Evolutionary conservation across 352 stramenopile genomes (phyloP), one percentile per base, ranked within the genome.

Genomic region (Nothophytophthora sp.): DNA sequence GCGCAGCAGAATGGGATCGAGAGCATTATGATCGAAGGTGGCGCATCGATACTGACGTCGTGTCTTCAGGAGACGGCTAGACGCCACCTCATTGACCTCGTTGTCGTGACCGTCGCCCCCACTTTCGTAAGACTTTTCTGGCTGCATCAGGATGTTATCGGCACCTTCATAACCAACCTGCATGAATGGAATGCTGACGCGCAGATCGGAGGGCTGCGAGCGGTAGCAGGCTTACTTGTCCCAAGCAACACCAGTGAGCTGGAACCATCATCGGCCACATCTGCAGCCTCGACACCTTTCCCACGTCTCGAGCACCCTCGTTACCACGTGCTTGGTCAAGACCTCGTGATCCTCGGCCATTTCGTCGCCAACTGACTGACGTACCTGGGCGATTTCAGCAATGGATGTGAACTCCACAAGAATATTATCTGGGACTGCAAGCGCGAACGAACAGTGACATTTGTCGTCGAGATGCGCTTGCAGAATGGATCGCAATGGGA

Each of bases 1-100:
- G 44, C 79, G 10, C 62, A 58, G 16, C 25, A 51, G 11, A 56
- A 70, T 41, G 81, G 76, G 1, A 61, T 95, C 36, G 30, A 47
- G 5, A 92, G 73, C 36, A 45, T 95, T 22, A 96, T 95, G 86
- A 55, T 96, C 13, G 86, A 96, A 72, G 86, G 86, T 18, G 86
- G 86, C 9, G 73, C 84, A 1, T 55, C 73, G 3, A 85, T 96
- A 38, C 72, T 96, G 22, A 78, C 79, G n/a, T 65, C 76, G n/a
- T 90, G 81, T 40, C 50, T 93, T 15, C 56, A 60, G 27, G 66
- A 76, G 52, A 62, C 59, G 16, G 56, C 64, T 7, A 41, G 48
- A 10, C 13, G 33, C 9, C 70, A 75, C n/a, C 60, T 92, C 18
- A 64, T 96, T 22, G 67, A 89, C 44, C 69, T 76, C 24, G 75